Evolutionary conservation across 2,329 filamentous ascomycete species (phyloP).

Genomic region (Juglanconis oblonga): DNA sequence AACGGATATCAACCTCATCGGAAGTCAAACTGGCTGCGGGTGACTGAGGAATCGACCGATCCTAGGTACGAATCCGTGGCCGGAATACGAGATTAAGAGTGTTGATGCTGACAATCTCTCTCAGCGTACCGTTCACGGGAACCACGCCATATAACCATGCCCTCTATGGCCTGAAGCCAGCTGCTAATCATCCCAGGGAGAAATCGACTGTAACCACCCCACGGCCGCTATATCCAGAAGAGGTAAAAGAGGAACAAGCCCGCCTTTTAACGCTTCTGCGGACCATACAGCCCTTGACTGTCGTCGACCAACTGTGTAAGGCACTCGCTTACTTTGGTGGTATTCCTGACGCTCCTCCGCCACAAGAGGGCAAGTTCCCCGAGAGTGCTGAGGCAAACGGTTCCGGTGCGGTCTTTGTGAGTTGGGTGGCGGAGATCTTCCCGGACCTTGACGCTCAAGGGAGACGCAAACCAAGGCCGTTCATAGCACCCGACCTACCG

Average conservation of each 20-base stretch:
- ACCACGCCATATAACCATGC: constrained; percentile 16
- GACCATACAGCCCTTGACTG: constrained; percentile 50
- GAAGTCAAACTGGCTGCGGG: constrained; percentile 17
- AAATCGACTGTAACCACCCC: background rate
- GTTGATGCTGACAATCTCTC: background rate
- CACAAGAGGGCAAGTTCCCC: constrained; percentile 50
- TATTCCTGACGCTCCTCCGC: constrained; percentile 52
- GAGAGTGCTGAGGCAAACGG: constrained; percentile 55
- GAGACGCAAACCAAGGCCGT: constrained; percentile 22
- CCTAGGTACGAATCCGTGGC: background rate
- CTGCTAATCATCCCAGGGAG: constrained; percentile 11
- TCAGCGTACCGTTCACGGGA: constrained; percentile 14
- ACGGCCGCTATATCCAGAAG: constrained; percentile 32
- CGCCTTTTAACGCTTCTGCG: constrained; percentile 56
- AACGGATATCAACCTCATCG: constrained; percentile 40
- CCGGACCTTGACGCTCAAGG: constrained; percentile 35
- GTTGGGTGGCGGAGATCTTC: constrained; percentile 64
- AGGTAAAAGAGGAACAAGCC: constrained; percentile 59
- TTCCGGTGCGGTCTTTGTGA: constrained; percentile 55
- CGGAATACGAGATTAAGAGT: background rate
- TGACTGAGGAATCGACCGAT: constrained; percentile 12
- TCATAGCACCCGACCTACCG: constrained; percentile 15
- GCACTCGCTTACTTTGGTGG: constrained; percentile 63
- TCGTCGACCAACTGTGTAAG: constrained; percentile 62
- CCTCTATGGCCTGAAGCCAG: constrained; percentile 14